Evolutionary conservation across 2,329 filamentous ascomycete species (phyloP).

Genomic region (Sarocladium oryzae): DNA sequence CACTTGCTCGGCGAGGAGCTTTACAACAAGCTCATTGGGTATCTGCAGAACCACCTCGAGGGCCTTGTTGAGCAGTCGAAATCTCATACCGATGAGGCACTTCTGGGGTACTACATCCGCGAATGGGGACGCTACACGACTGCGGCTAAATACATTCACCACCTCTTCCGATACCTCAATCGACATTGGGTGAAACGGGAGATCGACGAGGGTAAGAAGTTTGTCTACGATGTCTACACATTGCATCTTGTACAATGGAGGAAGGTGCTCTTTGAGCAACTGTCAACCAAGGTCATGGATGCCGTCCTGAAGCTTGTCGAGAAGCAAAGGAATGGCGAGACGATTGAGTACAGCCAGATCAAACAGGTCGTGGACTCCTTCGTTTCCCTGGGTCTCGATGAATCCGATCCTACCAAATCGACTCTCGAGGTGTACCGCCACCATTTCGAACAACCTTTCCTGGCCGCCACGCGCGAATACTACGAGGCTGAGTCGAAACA

Average conservation of each 20-base stretch:
- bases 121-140: constrained; percentile 96
- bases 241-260: constrained; percentile 95
- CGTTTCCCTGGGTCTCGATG: constrained; percentile 88
- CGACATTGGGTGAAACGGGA: constrained; percentile 98
- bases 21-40: constrained; percentile 84
- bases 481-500: constrained; percentile 89
- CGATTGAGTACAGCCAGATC: constrained; percentile 93
- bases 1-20: constrained; percentile 94
- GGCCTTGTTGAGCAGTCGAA: constrained; percentile 65
- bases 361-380: constrained; percentile 97
- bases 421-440: constrained; percentile 91
- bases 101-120: constrained; percentile 88
- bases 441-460: constrained; percentile 90
- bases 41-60: constrained; percentile 73
- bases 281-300: constrained; percentile 86
- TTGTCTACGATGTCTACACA: constrained; percentile 97
- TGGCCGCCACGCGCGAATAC: constrained; percentile 75
- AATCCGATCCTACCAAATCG: constrained; percentile 85
- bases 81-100: constrained; percentile 79
- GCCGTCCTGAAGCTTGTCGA: constrained; percentile 92
- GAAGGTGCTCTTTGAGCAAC: constrained; percentile 76
- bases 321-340: constrained; percentile 95
- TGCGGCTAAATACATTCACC: constrained; percentile 94
- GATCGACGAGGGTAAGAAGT: constrained; percentile 98
- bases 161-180: constrained; percentile 93